phyloP scores from a whole-genome alignment of 345 rosid genomes.

The Microcos paniculata region DNA sequence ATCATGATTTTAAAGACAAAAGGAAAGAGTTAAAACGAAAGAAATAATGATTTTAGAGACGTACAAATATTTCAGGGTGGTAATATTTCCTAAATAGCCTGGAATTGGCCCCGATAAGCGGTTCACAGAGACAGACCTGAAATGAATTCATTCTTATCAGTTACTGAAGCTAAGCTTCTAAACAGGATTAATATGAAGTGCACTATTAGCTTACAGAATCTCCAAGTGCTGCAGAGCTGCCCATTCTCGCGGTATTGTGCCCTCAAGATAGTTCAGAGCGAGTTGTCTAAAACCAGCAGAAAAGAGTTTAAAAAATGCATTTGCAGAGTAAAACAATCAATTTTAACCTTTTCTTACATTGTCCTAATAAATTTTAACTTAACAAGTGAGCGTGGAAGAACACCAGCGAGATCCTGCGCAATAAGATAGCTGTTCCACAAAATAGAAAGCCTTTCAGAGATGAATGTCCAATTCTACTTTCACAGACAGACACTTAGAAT shows the following conservation, averaged over 20 bases:
- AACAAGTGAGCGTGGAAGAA: conserved; percentile 23
- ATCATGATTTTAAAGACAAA: neutral
- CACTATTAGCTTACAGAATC: neutral
- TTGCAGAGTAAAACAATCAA: too few relatives aligned
- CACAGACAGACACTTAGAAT: neutral
- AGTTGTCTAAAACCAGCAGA: conserved; percentile 28
- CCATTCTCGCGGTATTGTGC: conserved; percentile 48
- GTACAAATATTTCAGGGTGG: conserved; percentile 37
- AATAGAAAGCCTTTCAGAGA: neutral
- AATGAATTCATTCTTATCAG: neutral
- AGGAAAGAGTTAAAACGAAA: neutral
- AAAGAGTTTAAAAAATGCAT: neutral
- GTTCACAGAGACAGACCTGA: conserved; percentile 38
- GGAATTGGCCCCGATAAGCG: conserved; percentile 45
- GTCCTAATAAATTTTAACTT: conserved; percentile 20
- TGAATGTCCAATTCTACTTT: neutral
- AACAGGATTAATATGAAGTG: neutral
- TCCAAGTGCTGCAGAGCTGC: conserved; percentile 21
- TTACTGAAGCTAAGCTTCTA: neutral
- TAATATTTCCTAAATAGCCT: conserved; percentile 32
- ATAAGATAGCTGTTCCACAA: conserved; percentile 18
- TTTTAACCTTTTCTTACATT: conserved; percentile 19
- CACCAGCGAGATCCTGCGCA: conserved; percentile 28
- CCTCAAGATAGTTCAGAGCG: conserved; percentile 34
- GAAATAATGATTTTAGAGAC: conserved; percentile 10